Conservation (phyloP, 306 rosid species). For the Pachyrhizus erosus region DNA sequence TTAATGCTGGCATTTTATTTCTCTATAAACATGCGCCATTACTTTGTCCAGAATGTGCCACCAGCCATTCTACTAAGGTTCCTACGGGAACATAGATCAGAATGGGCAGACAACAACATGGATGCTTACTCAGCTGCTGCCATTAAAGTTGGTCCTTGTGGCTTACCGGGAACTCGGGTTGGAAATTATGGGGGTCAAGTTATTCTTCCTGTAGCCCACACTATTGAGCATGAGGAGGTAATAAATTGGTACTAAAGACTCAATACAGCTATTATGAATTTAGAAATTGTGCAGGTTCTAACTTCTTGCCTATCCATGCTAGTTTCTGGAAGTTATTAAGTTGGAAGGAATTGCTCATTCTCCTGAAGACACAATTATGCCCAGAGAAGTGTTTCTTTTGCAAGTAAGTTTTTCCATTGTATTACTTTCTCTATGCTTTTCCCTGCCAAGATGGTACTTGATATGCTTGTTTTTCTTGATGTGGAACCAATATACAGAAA, state of each 20-base stretch:
- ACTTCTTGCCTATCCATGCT: slow-evolving; percentile 15
- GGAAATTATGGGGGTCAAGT: slow-evolving; percentile 96
- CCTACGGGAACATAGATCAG: slow-evolving; percentile 95
- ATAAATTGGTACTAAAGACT: slow-evolving; percentile 11
- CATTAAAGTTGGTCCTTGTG: slow-evolving; percentile 96
- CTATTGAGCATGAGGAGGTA: slow-evolving; percentile 97
- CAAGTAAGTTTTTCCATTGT: slow-evolving; percentile 62
- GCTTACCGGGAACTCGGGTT: slow-evolving; percentile 82
- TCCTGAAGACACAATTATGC: slow-evolving; percentile 82
- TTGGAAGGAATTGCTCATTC: slow-evolving; percentile 87
- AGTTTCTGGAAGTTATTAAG: slow-evolving; percentile 93
- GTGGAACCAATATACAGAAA: not conserved
- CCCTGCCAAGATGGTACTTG: not conserved
- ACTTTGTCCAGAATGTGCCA: slow-evolving; percentile 78
- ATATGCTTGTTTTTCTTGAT: not conserved
- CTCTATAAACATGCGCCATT: slow-evolving; percentile 21
- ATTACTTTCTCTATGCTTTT: slow-evolving; percentile 17
- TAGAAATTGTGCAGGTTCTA: not conserved
- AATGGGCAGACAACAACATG: slow-evolving; percentile 96
- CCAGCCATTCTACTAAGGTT: slow-evolving; percentile 94
- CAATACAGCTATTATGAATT: not conserved
- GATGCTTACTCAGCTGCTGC: slow-evolving; percentile 99
- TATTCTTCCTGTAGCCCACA: slow-evolving; percentile 92
- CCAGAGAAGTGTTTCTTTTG: slow-evolving; percentile 90
- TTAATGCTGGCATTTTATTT: too few relatives aligned